phyloP scores from a whole-genome alignment of 306 rosid species.

The Quillaja saponaria region DNA sequence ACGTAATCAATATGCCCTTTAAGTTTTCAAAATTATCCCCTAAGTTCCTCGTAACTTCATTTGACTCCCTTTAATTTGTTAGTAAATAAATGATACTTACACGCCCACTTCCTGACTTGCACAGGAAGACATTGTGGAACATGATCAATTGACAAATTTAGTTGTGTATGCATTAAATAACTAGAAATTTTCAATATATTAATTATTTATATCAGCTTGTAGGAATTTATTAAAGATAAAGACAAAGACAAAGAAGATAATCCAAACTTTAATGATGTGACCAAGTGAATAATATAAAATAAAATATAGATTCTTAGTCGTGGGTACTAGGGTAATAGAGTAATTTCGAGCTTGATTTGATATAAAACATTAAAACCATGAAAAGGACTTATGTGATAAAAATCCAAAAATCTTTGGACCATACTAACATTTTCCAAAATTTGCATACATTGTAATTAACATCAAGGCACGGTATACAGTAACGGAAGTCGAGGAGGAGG shows the following conservation, averaged over 20 bases:
- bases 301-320: too few species aligned
- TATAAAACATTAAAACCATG: slow-evolving; percentile 21
- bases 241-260: too few species aligned
- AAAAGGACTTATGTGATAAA: slow-evolving; percentile 30
- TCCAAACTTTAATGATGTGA: too few species aligned
- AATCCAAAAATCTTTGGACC: slow-evolving; percentile 10
- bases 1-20: slow-evolving; percentile 40
- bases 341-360: slow-evolving; percentile 14
- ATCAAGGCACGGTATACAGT: slow-evolving; percentile 14
- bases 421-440: slow-evolving; percentile 25
- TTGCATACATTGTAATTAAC: slow-evolving; percentile 45
- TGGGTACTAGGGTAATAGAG: slow-evolving; percentile 32
- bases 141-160: slow-evolving; percentile 12
- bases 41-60: slow-evolving; percentile 19
- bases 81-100: neutral
- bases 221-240: too few species aligned
- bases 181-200: too few species aligned
- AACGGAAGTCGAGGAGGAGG: neutral
- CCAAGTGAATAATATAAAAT: too few species aligned
- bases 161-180: too few species aligned
- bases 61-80: neutral
- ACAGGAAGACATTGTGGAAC: too few species aligned
- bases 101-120: slow-evolving; percentile 17
- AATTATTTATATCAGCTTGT: too few species aligned
- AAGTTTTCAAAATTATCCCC: slow-evolving; percentile 30